phyloP scores from a whole-genome alignment of 768 basidiomycete species.

The Solioccasus polychromus region DNA sequence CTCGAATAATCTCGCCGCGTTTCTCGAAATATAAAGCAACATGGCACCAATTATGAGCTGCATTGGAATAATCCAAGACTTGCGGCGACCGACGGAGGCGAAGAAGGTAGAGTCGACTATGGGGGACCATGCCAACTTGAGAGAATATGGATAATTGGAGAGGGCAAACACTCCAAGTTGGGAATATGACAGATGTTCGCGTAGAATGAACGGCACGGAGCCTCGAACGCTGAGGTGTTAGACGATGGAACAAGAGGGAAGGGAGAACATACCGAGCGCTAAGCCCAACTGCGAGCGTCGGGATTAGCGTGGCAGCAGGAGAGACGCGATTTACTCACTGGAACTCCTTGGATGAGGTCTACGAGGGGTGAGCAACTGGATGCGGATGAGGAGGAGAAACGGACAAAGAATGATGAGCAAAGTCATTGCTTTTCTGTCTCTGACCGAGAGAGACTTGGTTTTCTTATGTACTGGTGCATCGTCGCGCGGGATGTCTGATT shows the following conservation, averaged over 20 bases:
- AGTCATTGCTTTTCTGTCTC: slow-evolving; percentile 83
- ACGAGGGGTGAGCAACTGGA: slow-evolving; percentile 14
- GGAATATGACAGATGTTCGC: slow-evolving; percentile 94
- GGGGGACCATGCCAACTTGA: slow-evolving; percentile 97
- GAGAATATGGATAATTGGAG: slow-evolving; percentile 91
- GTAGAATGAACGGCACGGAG: slow-evolving; percentile 93
- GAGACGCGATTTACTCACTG: slow-evolving; percentile 50
- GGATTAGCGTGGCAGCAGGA: slow-evolving; percentile 9
- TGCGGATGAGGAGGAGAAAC: slow-evolving; percentile 31
- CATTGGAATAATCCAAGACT: slow-evolving; percentile 99
- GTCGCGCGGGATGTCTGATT: slow-evolving; percentile 42
- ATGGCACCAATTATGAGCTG: slow-evolving; percentile 84
- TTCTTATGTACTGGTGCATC: slow-evolving; percentile 31
- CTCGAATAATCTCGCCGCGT: slow-evolving; percentile 73
- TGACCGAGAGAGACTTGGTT: slow-evolving; percentile 55
- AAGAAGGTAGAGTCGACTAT: slow-evolving; percentile 92
- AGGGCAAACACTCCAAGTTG: slow-evolving; percentile 94
- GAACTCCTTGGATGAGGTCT: slow-evolving; percentile 88
- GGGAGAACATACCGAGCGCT: slow-evolving; percentile 62
- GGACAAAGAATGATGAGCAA: slow-evolving; percentile 84
- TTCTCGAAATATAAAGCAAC: slow-evolving; percentile 75
- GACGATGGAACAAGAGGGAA: background rate
- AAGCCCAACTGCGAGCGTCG: slow-evolving; percentile 62
- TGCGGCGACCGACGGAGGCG: slow-evolving; percentile 82
- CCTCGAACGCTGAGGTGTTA: slow-evolving; percentile 43